phyloP scores from a whole-genome alignment of 805 yeast genomes.

The Candida hungchunana region DNA sequence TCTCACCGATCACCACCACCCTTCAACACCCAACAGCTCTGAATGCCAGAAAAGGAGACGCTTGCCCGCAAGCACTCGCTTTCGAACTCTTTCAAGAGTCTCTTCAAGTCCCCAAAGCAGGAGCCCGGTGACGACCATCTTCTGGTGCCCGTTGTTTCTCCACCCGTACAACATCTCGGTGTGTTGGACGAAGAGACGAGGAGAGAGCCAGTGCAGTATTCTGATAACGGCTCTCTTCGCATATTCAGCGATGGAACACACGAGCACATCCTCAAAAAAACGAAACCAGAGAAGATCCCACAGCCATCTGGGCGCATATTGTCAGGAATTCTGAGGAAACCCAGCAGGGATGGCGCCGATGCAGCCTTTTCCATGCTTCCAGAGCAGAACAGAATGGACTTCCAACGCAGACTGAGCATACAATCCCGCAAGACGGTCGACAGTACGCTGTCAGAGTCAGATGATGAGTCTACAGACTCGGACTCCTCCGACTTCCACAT shows the following conservation, averaged over 20 bases:
- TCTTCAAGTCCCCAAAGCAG: conserved; percentile 18
- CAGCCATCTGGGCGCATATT: conserved; percentile 18
- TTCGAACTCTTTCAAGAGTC: conserved; percentile 20
- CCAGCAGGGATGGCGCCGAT: conserved; percentile 10
- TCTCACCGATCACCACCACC: too few species aligned
- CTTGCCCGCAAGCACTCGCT: conserved; percentile 14
- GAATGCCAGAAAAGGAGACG: too few species aligned
- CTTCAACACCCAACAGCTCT: too few species aligned
- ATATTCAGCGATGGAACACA: conserved; percentile 24
- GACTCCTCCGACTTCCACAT: conserved; percentile 12
- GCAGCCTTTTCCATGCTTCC: conserved; percentile 28
- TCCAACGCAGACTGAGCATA: conserved; percentile 26
- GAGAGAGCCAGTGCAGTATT: neutral
- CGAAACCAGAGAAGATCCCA: conserved; percentile 25
- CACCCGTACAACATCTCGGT: neutral
- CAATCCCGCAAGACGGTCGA: conserved; percentile 24
- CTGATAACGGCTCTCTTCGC: conserved; percentile 17
- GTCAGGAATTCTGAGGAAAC: conserved; percentile 22
- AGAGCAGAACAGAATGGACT: conserved; percentile 27
- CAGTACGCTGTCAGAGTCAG: conserved; percentile 5
- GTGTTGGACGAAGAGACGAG: conserved; percentile 3
- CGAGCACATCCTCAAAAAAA: conserved; percentile 21
- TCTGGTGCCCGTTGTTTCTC: conserved; percentile 3
- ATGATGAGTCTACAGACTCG: conserved; percentile 7
- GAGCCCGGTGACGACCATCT: neutral